Evolutionary conservation across 2,329 filamentous ascomycete species (phyloP).

Genomic region (Metarhizium album): DNA sequence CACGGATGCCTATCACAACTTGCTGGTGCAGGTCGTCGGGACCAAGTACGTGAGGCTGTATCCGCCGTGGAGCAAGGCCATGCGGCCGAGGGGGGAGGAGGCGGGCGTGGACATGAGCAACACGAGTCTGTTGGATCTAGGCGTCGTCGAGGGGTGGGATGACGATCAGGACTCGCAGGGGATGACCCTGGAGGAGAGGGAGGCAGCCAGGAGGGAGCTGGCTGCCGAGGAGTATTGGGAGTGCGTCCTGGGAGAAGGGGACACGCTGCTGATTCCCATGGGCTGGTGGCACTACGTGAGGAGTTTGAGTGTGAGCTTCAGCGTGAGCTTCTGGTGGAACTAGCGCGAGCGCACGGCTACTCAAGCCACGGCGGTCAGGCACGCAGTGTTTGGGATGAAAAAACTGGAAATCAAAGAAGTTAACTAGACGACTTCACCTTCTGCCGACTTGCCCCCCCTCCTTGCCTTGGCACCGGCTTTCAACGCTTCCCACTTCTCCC

Average conservation of each 20-base stretch:
- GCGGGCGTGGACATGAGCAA: slow-evolving; percentile 85
- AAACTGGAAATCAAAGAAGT: not conserved
- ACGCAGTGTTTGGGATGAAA: no score
- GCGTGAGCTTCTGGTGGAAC: slow-evolving; percentile 96
- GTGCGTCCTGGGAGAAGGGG: slow-evolving; percentile 67
- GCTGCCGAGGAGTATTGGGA: slow-evolving; percentile 57
- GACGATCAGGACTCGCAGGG: slow-evolving; percentile 15
- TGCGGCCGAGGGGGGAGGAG: slow-evolving; percentile 54
- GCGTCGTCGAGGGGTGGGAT: slow-evolving; percentile 54
- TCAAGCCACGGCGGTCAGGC: not conserved
- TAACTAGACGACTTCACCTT: slow-evolving; percentile 14
- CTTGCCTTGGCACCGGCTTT: slow-evolving; percentile 51
- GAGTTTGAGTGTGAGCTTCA: slow-evolving; percentile 77
- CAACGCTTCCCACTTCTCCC: slow-evolving; percentile 50
- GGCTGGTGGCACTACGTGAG: slow-evolving; percentile 99
- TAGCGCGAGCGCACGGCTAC: no score
- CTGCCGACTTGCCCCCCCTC: slow-evolving; percentile 28
- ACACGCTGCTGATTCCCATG: slow-evolving; percentile 78
- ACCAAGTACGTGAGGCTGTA: slow-evolving; percentile 89
- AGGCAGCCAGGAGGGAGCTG: slow-evolving; percentile 37
- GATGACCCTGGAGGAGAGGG: slow-evolving; percentile 24
- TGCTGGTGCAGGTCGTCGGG: slow-evolving; percentile 81
- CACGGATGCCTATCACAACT: slow-evolving; percentile 88
- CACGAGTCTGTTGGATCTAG: slow-evolving; percentile 71
- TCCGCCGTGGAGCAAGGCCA: slow-evolving; percentile 48